Conservation (phyloP, 2,329 filamentous ascomycete species). For the Aspergillus sp. region DNA sequence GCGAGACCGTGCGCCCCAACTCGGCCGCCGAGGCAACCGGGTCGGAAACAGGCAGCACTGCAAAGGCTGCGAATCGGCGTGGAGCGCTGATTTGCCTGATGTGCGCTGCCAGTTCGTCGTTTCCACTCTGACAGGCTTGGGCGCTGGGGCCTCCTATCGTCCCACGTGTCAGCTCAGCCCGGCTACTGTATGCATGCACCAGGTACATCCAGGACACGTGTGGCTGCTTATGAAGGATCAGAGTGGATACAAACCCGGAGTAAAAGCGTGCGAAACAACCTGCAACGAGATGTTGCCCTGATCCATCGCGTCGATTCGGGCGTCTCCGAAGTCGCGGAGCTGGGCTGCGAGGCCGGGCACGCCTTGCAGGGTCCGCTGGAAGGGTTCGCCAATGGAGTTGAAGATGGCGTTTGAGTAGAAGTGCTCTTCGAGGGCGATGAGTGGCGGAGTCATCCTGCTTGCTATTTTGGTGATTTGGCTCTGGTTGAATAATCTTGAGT, state of each 20-base stretch:
- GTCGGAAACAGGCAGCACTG: constrained; percentile 31
- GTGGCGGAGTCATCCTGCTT: not conserved
- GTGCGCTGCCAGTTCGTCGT: not conserved
- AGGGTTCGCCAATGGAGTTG: not conserved
- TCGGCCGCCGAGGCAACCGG: constrained; percentile 30
- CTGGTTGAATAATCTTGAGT: no score
- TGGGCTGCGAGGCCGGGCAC: not conserved
- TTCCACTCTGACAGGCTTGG: not conserved
- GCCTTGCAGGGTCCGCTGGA: not conserved
- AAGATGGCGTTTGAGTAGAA: not conserved
- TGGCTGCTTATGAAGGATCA: no score
- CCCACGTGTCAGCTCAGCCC: not conserved
- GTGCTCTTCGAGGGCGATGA: not conserved
- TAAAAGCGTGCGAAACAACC: not conserved
- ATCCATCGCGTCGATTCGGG: not conserved
- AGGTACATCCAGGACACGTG: no score
- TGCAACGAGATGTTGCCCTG: not conserved
- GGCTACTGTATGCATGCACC: no score
- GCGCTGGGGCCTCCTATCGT: not conserved
- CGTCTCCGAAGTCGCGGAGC: not conserved
- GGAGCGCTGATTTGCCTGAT: not conserved
- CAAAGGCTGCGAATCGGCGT: constrained; percentile 11
- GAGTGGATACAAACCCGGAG: not conserved
- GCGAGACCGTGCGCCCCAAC: constrained; percentile 45
- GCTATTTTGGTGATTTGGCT: no score